Conservation (phyloP, 192 early-diverging fungal species). For the Backusella macrospora region DNA sequence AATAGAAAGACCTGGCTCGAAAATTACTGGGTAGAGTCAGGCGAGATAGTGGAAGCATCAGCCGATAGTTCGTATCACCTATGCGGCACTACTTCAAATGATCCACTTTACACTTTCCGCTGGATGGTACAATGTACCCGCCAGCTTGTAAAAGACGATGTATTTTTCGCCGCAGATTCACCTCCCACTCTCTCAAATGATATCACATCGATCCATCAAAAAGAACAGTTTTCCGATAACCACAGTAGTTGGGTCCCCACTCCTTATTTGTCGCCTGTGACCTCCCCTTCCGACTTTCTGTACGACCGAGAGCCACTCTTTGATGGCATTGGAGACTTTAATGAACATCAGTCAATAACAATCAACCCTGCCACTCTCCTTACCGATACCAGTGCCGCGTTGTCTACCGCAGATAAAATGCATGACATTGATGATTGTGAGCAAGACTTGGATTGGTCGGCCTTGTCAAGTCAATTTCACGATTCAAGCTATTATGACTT, state of each 20-base stretch:
- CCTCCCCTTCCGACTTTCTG: constrained; percentile 25
- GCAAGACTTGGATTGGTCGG: constrained; percentile 17
- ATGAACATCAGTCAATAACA: not conserved
- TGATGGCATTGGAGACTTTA: constrained; percentile 28
- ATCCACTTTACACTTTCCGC: not conserved
- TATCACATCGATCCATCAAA: not conserved
- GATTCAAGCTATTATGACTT: not conserved
- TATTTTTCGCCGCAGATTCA: constrained; percentile 2
- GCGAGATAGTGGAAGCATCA: constrained; percentile 4
- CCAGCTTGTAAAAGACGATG: constrained; percentile 26
- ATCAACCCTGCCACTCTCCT: not conserved
- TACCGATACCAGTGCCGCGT: not conserved
- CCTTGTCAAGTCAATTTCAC: constrained; percentile 8
- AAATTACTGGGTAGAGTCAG: not conserved
- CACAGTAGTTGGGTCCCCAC: constrained; percentile 14
- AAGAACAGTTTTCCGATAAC: constrained; percentile 2
- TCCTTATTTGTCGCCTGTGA: constrained; percentile 28
- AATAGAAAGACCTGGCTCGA: constrained; percentile 5
- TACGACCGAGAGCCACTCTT: constrained; percentile 28
- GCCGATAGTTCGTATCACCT: constrained; percentile 13
- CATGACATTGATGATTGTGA: not conserved
- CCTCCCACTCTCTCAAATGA: constrained; percentile 6
- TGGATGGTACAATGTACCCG: constrained; percentile 9
- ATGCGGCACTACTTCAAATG: constrained; percentile 4
- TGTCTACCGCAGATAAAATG: not conserved